phyloP scores from a whole-genome alignment of 2,329 filamentous ascomycete species.

The Penicillium polonicum region DNA sequence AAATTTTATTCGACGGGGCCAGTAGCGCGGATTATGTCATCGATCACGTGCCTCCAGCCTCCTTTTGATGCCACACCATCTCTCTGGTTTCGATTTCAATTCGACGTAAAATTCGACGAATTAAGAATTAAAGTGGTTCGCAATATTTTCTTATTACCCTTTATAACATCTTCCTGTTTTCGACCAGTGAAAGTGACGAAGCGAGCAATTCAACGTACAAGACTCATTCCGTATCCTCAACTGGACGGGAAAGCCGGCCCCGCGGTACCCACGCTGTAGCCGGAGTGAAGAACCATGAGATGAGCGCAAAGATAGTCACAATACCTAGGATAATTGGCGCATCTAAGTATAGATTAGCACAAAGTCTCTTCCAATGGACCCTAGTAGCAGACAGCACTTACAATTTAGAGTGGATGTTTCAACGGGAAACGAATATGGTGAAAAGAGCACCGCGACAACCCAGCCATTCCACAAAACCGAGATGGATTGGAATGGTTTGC shows the following conservation, averaged over 20 bases:
- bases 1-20: conserved; percentile 4
- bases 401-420: neutral
- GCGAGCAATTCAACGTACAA: neutral
- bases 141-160: neutral
- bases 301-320: neutral
- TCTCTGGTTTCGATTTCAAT: neutral
- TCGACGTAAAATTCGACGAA: neutral
- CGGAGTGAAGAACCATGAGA: neutral
- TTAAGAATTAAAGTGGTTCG: neutral
- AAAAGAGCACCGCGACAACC: conserved; percentile 51
- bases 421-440: conserved; percentile 49
- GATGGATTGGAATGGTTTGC: conserved; percentile 50
- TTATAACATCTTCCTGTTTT: neutral
- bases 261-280: neutral
- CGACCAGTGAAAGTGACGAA: neutral
- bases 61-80: neutral
- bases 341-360: neutral
- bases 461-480: conserved; percentile 52
- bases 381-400: neutral
- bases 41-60: neutral
- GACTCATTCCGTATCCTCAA: neutral
- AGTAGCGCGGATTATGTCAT: conserved; percentile 11
- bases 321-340: neutral
- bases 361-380: neutral
- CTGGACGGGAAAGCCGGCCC: neutral